Conservation (phyloP, 2,329 filamentous ascomycete species). For the Colletotrichum limetticola region DNA sequence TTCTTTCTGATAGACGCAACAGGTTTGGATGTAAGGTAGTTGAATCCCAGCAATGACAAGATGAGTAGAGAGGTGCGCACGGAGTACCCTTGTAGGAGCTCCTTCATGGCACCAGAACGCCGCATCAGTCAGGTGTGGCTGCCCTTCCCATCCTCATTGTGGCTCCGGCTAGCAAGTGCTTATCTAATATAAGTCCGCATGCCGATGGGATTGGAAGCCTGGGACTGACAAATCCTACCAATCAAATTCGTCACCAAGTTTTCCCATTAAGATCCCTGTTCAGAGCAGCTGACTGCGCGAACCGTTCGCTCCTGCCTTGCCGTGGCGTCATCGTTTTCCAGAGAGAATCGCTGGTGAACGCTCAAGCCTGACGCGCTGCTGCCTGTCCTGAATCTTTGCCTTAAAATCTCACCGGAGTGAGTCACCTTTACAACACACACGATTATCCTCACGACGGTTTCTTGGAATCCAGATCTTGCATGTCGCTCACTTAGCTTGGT, state of each 20-base stretch:
- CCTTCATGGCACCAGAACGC: not conserved
- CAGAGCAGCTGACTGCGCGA: slow-evolving; percentile 24
- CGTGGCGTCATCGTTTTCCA: slow-evolving; percentile 29
- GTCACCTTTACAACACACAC: not conserved
- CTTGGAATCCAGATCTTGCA: not conserved
- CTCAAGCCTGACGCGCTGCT: slow-evolving; percentile 2
- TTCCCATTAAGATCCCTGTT: slow-evolving; percentile 29
- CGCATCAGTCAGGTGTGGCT: slow-evolving; percentile 20
- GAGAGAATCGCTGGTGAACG: not conserved
- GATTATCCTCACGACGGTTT: not conserved
- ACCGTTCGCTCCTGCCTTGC: slow-evolving; percentile 25
- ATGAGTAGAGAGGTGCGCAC: not conserved
- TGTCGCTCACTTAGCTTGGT: not conserved
- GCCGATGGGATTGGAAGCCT: not conserved
- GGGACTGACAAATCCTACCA: not conserved
- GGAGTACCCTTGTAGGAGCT: not conserved
- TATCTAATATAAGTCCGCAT: not conserved
- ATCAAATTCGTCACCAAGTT: not conserved
- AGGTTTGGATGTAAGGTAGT: not conserved
- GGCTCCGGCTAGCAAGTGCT: not conserved
- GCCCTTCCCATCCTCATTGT: not conserved
- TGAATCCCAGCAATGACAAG: not conserved
- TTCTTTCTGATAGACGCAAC: not conserved
- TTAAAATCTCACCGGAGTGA: not conserved
- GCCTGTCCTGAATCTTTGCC: not conserved